Evolutionary conservation across 352 stramenopile species (phyloP), one percentile per base, ranked within the genome.

Genomic region (Globisporangium splendens): DNA sequence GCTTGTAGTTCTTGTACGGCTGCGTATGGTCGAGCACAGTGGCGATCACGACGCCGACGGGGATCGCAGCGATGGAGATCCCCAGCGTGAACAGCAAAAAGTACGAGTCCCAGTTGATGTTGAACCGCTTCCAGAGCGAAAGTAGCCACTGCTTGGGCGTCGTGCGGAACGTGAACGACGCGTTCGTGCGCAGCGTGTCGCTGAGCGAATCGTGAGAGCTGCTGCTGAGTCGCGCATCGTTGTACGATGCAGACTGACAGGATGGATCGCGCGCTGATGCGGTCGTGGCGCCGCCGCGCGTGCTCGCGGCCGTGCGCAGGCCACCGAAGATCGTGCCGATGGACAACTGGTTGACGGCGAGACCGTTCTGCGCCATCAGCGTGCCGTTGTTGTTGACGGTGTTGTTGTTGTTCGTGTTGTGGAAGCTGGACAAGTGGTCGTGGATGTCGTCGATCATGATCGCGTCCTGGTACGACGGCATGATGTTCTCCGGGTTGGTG

Each of bases 71-170:
- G 15, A 89, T 51, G 6, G 75, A 74, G 47, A 89, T 49, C 2
- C 75, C 44, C 20, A 93, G 69, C 13, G 76, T 85, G 14, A 72
- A 62, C 35, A 82, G 76, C 1, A 91, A 50, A n/a, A 77, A 82
- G 33, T 82, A 72, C n/a, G 80, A 89, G 52, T 93, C 77, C 83
- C 83, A 93, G 54, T 84, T 87, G n/a, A 72, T 69, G 46, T 77
- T 59, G 50, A 89, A 66, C 10, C 83, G 79, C 47, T 33, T 68
- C 72, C 73, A 90, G 6, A 89, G 62, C 43, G 75, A 74, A 28
- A 62, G 49, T 7, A 79, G 53, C 62, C 56, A 69, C 39, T 56
- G 17, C 22, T 43, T 46, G 8, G 50, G 65, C 17, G 48, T 20
- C 51, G 12, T 22, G 8, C 46, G 46, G 6, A 47, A 33, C 6